Conservation (phyloP, 2,329 filamentous ascomycete genomes). For the Lasiodiplodia sp. region DNA sequence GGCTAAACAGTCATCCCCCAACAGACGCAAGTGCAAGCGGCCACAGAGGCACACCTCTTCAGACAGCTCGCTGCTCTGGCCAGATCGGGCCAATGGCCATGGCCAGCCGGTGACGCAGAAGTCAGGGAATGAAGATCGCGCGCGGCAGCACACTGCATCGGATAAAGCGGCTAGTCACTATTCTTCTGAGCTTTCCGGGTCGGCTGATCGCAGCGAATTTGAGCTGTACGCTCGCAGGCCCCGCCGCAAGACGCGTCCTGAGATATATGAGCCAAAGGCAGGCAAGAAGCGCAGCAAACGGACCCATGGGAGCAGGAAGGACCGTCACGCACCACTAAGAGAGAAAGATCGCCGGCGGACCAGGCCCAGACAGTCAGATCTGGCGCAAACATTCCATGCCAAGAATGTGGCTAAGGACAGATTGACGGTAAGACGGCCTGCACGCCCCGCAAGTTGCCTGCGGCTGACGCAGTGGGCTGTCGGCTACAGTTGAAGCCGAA, state of each 20-base stretch:
- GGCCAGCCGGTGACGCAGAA: constrained; percentile 13
- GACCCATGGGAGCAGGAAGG: constrained; percentile 37
- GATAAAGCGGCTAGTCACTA: constrained; percentile 23
- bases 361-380: constrained; percentile 44
- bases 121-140: constrained; percentile 22
- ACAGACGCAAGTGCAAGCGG: constrained; percentile 40
- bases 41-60: constrained; percentile 40
- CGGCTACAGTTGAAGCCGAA: constrained; percentile 52
- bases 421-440: constrained; percentile 51
- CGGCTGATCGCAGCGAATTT: constrained; percentile 28
- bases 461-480: constrained; percentile 36
- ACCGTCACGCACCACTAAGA: constrained; percentile 31
- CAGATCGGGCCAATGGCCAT: constrained; percentile 11
- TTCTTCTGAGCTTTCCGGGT: constrained; percentile 26
- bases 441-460: constrained; percentile 21
- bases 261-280: constrained; percentile 52
- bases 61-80: constrained; percentile 49
- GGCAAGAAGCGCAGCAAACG: constrained; percentile 35
- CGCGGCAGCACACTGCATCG: constrained; percentile 25
- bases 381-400: constrained; percentile 54
- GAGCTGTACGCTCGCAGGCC: constrained; percentile 51
- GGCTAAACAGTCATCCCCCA: constrained; percentile 31
- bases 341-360: constrained; percentile 47
- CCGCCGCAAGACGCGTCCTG: constrained; percentile 55
- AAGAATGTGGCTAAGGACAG: constrained; percentile 54